Evolutionary conservation across 192 early-diverging fungal species (phyloP).

Genomic region (Thamnidium elegans): DNA sequence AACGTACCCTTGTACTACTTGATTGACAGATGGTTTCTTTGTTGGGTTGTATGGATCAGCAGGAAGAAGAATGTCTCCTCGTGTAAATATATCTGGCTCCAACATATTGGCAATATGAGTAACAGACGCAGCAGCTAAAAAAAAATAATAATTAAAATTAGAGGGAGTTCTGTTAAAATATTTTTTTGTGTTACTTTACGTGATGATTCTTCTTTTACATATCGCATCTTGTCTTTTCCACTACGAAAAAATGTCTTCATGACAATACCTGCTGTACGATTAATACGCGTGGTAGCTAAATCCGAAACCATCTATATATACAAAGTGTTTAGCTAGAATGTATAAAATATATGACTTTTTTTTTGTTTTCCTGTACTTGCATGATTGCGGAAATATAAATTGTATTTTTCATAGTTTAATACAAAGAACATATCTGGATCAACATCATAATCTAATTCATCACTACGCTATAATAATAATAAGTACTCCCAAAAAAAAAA

Average conservation of each 20-base stretch:
- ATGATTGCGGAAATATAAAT: conserved; percentile 62
- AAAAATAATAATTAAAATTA: too few relatives aligned
- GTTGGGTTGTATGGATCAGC: conserved; percentile 3
- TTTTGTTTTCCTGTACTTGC: conserved; percentile 1
- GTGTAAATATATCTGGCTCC: conserved; percentile 32
- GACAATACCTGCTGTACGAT: conserved; percentile 58
- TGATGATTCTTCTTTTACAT: conserved; percentile 45
- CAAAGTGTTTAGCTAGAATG: too few relatives aligned
- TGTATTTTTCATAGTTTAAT: conserved; percentile 61
- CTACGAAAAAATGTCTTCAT: conserved; percentile 54
- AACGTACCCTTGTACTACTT: conserved; percentile 55
- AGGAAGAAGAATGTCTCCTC: conserved; percentile 15
- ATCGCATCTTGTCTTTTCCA: conserved; percentile 53
- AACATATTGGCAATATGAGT: conserved; percentile 49
- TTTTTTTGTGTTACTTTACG: conserved; percentile 14
- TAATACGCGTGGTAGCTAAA: conserved; percentile 55
- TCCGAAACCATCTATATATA: conserved; percentile 41
- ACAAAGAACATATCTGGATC: conserved; percentile 60
- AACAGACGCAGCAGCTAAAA: conserved; percentile 39
- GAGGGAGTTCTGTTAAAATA: background rate
- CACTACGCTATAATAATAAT: too few relatives aligned
- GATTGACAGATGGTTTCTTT: conserved; percentile 15
- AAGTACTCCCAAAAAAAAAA: too few relatives aligned
- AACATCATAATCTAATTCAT: conserved; percentile 24
- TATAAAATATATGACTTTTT: too few relatives aligned